These are phyloP conservation scores for Chlamydomonas schloesseri DNA, from an alignment of 139 green algal genomes.

Conservation along the genomic window DNA sequence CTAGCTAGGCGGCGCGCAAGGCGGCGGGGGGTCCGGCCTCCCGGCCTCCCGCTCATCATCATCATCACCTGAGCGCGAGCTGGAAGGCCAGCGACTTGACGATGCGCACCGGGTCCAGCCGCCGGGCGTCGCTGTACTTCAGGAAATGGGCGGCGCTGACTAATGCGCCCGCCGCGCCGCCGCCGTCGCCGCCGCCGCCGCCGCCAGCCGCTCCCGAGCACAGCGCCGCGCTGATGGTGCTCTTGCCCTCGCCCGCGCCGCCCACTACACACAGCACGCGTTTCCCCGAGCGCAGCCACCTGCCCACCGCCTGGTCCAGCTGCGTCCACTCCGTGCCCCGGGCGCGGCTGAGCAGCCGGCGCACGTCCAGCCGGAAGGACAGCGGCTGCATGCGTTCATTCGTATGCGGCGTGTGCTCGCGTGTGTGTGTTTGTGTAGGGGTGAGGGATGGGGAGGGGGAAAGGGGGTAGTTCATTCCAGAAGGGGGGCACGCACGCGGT, in stretches of 20 bases:
- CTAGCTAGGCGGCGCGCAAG: too few species aligned
- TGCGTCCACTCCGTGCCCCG: neutral
- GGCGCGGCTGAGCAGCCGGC: neutral
- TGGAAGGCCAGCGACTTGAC: conserved; percentile 41
- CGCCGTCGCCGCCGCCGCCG: too few species aligned
- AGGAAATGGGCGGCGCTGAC: conserved; percentile 24
- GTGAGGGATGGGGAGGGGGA: too few species aligned
- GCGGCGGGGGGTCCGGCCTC: too few species aligned
- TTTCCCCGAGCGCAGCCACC: neutral
- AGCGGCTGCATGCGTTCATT: neutral
- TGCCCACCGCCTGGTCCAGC: neutral
- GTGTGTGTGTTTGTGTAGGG: too few species aligned
- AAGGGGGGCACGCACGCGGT: too few species aligned
- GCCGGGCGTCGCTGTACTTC: conserved; percentile 35
- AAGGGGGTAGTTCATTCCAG: too few species aligned
- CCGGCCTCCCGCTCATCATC: too few species aligned
- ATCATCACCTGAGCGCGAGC: conserved; percentile 7
- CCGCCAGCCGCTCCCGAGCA: too few species aligned
- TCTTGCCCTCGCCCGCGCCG: neutral
- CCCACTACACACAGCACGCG: neutral
- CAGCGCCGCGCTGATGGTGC: neutral
- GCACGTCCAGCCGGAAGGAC: neutral
- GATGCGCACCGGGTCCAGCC: conserved; percentile 32
- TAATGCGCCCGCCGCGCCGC: too few species aligned
- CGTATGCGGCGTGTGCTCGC: too few species aligned